phyloP scores from a whole-genome alignment of 306 rosid genomes.

The Quercus bicolor region DNA sequence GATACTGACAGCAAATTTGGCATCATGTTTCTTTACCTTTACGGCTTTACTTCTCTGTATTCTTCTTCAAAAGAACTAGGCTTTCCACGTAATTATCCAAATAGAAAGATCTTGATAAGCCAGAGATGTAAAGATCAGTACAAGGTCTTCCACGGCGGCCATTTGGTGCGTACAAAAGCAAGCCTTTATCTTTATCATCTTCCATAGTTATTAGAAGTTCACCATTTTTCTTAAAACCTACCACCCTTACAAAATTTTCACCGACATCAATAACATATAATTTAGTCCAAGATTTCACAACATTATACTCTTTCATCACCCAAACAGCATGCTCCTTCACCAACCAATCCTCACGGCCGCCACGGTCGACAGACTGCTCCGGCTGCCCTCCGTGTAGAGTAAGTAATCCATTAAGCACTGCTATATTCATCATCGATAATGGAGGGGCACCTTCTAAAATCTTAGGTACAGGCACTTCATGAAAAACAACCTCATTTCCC shows the following conservation, averaged over 20 bases:
- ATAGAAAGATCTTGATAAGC: background rate
- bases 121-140: background rate
- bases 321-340: background rate
- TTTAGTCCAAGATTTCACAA: background rate
- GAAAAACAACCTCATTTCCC: background rate
- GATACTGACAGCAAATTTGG: too few relatives aligned
- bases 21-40: too few relatives aligned
- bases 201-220: background rate
- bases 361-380: too few relatives aligned
- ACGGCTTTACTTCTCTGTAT: too few relatives aligned
- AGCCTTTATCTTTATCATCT: background rate
- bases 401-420: background rate
- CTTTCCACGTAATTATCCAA: background rate
- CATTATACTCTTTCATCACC: background rate
- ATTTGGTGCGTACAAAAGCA: background rate
- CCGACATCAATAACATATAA: background rate
- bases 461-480: background rate
- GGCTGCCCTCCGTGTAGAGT: background rate
- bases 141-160: background rate
- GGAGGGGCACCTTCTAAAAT: background rate
- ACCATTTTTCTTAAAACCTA: background rate
- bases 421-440: background rate
- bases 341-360: too few relatives aligned
- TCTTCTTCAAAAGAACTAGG: background rate
- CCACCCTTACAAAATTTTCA: background rate